Base-by-base conservation (phyloP, 345 rosid species). In the sweet orange (Citrus sinensis) region DNA sequence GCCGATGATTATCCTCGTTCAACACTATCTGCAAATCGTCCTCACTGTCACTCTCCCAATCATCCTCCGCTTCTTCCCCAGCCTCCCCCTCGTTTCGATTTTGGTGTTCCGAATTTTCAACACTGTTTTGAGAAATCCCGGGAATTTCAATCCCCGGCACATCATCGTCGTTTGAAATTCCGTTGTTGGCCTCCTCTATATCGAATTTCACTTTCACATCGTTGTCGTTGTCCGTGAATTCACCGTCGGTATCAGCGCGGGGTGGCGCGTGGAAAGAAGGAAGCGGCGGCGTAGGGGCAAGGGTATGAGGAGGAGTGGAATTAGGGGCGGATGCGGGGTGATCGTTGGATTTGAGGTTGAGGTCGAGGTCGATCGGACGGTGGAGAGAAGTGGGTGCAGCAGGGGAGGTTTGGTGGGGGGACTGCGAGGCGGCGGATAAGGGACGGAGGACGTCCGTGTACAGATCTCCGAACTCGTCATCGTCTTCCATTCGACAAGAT, bases 391-490 rank as follows among this genome's bases (percentile, higher is more conserved):
- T 51, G 5, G 80, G 79, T 0, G 80, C 80, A n/a, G 80, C 80
- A n/a, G 88, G 79, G 39, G 88, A 54, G 9, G 17, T 46, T 54
- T n/a, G 70, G n/a, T n/a, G 70, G n/a, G 64, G 85, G 8, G 56
- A 82, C 3, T 54, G 81, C 6, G 79, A 75, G 65, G 78, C 65
- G 5, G 91, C 68, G 2, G 92, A 78, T 11, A 89, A 91, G 20
- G 97, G 93, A 34, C 24, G 85, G 60, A 94, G 83, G 8, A 93
- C 98, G 79, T 94, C 98, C 37, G 97, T 89, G 80, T 97, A 97
- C 17, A 97, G 98, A 92, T 94, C 98, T 86, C 99, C 99, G 80
- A 97, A 97, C 88, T 97, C 99, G 55, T 97, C 99, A 75, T 97
- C 98, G 62, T 94, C 98, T 73, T 94, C 99, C 99, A 97, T 96